phyloP scores from a whole-genome alignment of 106 monocot species.

The Iris macrosiphon region DNA sequence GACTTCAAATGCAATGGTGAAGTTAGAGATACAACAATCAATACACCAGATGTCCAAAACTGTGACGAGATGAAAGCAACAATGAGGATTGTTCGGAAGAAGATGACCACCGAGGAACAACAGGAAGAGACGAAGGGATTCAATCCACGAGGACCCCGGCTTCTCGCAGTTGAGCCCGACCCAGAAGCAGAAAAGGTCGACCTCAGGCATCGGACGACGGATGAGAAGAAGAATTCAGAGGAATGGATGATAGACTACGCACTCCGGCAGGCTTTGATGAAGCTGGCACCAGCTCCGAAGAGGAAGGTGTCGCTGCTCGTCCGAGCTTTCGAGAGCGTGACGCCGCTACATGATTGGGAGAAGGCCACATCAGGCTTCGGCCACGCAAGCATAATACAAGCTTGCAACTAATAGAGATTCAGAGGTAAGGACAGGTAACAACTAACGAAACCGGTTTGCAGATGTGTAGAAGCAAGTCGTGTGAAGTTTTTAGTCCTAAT shows the following conservation, averaged over 20 bases:
- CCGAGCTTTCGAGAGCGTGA: slow-evolving; percentile 63
- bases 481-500: too few species aligned
- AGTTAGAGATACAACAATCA: neutral
- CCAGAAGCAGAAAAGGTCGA: slow-evolving; percentile 69
- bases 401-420: slow-evolving; percentile 24
- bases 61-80: neutral
- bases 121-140: slow-evolving; percentile 20
- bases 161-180: slow-evolving; percentile 52
- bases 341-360: slow-evolving; percentile 16
- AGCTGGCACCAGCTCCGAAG: slow-evolving; percentile 39
- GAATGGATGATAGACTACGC: slow-evolving; percentile 86
- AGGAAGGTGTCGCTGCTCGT: slow-evolving; percentile 66
- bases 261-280: slow-evolving; percentile 41
- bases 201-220: slow-evolving; percentile 57
- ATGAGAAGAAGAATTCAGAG: slow-evolving; percentile 59
- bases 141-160: slow-evolving; percentile 51
- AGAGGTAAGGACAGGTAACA: too few species aligned
- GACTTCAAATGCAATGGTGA: too few species aligned
- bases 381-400: slow-evolving; percentile 33
- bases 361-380: slow-evolving; percentile 2
- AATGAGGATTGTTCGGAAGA: slow-evolving; percentile 10
- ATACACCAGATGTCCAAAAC: neutral
- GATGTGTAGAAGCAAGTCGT: too few species aligned
- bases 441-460: too few species aligned
- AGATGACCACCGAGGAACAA: slow-evolving; percentile 13